Percentiles rank a stretch among this genome's conserved stretches.
Evolutionary conservation across 2,329 filamentous ascomycete species (phyloP).

Genomic region (Talaromyces sp.): DNA sequence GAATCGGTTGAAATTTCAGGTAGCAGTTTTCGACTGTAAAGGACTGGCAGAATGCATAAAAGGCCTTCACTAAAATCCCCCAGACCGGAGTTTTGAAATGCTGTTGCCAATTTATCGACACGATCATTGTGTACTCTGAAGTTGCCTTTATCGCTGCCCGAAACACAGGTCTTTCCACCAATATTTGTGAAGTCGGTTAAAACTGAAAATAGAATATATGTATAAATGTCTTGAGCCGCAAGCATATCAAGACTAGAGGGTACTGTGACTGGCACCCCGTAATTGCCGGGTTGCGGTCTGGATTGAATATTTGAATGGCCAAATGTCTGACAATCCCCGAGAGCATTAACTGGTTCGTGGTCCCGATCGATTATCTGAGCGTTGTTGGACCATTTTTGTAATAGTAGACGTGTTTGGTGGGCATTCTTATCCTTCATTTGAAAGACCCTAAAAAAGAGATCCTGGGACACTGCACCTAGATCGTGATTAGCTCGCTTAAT

Average conservation of each 20-base stretch:
- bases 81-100: not conserved
- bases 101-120: not conserved
- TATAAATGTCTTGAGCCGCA: slow-evolving; percentile 10
- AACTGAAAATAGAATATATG: slow-evolving; percentile 2
- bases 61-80: not conserved
- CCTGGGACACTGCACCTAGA: not conserved
- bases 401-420: not conserved
- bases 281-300: not conserved
- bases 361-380: not conserved
- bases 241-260: slow-evolving; percentile 1
- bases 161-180: not conserved
- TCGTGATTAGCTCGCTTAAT: not conserved
- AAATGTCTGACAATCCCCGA: slow-evolving; percentile 4
- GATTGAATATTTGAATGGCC: not conserved
- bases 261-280: not conserved
- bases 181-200: not conserved
- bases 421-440: not conserved
- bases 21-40: not conserved
- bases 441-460: not conserved
- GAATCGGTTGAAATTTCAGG: not conserved
- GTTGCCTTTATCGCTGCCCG: not conserved
- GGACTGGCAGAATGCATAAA: not conserved
- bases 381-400: not conserved
- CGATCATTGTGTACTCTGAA: slow-evolving; percentile 4
- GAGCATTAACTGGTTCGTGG: not conserved